Conservation (phyloP, 257 asterid genomes). For the Solanum clarkiae region DNA sequence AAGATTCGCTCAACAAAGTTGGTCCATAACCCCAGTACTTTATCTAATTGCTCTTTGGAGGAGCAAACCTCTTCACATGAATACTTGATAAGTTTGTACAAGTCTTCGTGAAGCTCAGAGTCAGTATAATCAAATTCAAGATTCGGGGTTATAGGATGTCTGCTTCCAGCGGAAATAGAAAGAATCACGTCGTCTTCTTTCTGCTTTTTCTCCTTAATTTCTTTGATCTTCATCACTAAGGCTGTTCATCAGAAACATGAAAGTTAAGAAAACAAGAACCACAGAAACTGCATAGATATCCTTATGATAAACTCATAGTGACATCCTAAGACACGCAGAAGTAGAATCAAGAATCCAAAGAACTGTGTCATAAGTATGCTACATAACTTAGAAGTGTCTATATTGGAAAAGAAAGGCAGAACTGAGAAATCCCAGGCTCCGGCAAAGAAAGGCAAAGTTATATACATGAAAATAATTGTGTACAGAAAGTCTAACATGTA, state of each 20-base stretch:
- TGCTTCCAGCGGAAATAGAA: slow-evolving; percentile 74
- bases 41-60: slow-evolving; percentile 71
- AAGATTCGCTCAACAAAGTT: slow-evolving; percentile 76
- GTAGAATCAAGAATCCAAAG: not conserved
- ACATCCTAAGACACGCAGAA: not conserved
- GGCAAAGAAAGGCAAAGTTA: not conserved
- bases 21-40: slow-evolving; percentile 81
- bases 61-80: slow-evolving; percentile 96
- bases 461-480: not conserved
- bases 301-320: not conserved
- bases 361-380: not conserved
- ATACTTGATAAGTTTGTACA: slow-evolving; percentile 69
- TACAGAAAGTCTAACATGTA: not conserved
- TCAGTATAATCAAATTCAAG: slow-evolving; percentile 72
- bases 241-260: slow-evolving; percentile 28
- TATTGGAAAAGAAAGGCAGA: not conserved
- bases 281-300: not conserved
- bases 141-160: slow-evolving; percentile 57
- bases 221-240: slow-evolving; percentile 81
- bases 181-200: slow-evolving; percentile 67
- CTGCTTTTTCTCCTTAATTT: slow-evolving; percentile 70
- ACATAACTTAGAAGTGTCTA: not conserved
- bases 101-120: slow-evolving; percentile 68
- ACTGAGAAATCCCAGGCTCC: not conserved
- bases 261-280: slow-evolving; percentile 7